Base-by-base conservation (phyloP, 1,284 basidiomycete species). In the Ustilago bromivora region DNA sequence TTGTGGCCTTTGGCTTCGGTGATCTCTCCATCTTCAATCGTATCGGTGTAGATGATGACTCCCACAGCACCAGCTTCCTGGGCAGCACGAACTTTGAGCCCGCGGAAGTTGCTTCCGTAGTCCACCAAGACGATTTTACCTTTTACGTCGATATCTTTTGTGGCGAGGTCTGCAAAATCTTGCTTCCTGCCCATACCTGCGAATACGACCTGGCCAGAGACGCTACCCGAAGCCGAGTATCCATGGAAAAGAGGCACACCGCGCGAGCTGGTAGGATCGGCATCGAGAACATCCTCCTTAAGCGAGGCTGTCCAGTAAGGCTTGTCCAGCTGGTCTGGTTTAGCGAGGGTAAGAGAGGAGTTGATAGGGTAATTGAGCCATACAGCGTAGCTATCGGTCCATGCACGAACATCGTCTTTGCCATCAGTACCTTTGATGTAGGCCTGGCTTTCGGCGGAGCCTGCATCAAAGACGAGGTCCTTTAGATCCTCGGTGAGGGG, bases 101-200 rank as follows among this genome's bases (percentile, higher is more conserved):
- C 96, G 76, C 96, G 92, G 89, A 94, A 94, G 66, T 90, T 85
- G 28, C 86, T 86, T 13, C 94, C 95, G 84, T 98, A 98, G 61
- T 94, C 92, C 60, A 90, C 90, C 13, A 98, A 88, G n/a, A 92
- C 92, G 66, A 98, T 91, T 82, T 92, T 93, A 62, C 92, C 94
- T 0, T 89, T 91, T 63, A 96, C 88, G 81, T 94, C 89, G 54
- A 91, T 89, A 7, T 94, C 94, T 81, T 88, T 57, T 35, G 59
- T 65, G 13, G 59, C 68, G 19, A 83, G 79, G 41, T 71, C 88
- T 83, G 34, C 91, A 80, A 92, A 94, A 84, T 95, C 94, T 81
- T 91, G 89, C 86, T 92, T 92, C 5, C 88, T 88, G 1, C 95
- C 94, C 72, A 94, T 94, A 73, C 93, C 92, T 0, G 90, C 95